Conservation (phyloP, 1,139 yeast species). For the Taiozyma sp. region DNA sequence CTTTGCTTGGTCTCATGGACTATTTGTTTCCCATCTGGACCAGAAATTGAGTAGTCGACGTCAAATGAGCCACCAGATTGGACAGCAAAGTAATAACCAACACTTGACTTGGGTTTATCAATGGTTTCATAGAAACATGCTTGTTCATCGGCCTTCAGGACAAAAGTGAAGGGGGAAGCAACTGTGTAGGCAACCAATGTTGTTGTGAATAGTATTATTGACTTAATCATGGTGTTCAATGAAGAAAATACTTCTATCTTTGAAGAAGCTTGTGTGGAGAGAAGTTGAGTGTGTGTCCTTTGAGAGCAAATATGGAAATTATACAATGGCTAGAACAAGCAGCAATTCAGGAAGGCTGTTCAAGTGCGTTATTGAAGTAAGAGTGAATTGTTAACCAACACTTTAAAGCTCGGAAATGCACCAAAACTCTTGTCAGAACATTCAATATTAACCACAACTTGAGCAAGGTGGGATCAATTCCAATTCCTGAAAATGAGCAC, state of each 20-base stretch:
- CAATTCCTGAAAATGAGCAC: background rate
- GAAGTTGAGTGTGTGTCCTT: background rate
- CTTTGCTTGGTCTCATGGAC: conserved; percentile 59
- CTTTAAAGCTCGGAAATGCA: background rate
- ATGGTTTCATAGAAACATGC: conserved; percentile 80
- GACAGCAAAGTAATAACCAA: conserved; percentile 87
- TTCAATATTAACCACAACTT: background rate
- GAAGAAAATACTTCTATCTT: background rate
- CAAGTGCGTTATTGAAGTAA: background rate
- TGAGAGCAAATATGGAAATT: background rate
- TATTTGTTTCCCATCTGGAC: conserved; percentile 51
- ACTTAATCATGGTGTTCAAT: background rate
- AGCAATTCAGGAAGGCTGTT: background rate
- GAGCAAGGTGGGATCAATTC: background rate
- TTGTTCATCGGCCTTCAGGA: conserved; percentile 71
- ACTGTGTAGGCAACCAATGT: background rate
- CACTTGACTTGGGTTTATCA: conserved; percentile 53
- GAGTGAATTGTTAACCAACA: background rate
- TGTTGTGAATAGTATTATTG: background rate
- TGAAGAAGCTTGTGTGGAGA: background rate
- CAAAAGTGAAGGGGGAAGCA: conserved; percentile 62
- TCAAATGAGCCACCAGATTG: conserved; percentile 82
- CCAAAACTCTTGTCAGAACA: background rate
- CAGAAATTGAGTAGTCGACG: conserved; percentile 70
- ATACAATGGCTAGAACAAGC: background rate